Base-by-base conservation (phyloP, 2,329 filamentous ascomycete species). In the Cladophialophora chaetospira region DNA sequence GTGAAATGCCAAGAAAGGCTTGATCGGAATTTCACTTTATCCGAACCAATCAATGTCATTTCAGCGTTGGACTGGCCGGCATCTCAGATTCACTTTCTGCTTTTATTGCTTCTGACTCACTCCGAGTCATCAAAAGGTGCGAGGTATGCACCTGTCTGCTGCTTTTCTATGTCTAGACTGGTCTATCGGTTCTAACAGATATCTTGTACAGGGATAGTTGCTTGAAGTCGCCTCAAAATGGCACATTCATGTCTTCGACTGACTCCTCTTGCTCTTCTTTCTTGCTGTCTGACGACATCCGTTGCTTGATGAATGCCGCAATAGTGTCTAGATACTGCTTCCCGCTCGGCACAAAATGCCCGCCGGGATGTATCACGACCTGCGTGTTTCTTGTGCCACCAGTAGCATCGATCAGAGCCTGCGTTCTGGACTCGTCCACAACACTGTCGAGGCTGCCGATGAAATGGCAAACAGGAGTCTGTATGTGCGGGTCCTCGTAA, bases 401-500 rank as follows among this genome's bases (percentile, higher is more conserved):
- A 70, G 86, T 90, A 44, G 81, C 79, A 21, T 91, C 85, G 2
- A 88, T 79, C 56, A 97, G 73, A 19, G 77, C 81, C 66, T 82
- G 77, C 70, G 84, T 89, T 67, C 89, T 78, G 51, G 73, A 73
- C 76, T 97, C 92, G 28, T 91, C 89, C 0, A 97, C 92, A 0
- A 97, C 89, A 2, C 88, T 90, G 75, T 97, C 93, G 65, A 96
- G 76, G 52, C 85, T 87, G 1, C 93, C 93, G 23, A 96, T 71
- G 65, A 91, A 88, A 75, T 96, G 91, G 73, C 96, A 71, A 61
- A 88, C 84, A 0, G 90, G 89, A 58, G 92, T 96, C 61, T 70
- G 72, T 57, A 97, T 87, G 69, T 82, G 80, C 13, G 89, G 90
- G 5, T 66, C 61, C 65, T 89, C 82, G 69, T 90, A 95, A 59